A percentile compares a stretch with the other conserved stretches of the same genome.
phyloP scores from a whole-genome alignment of 768 basidiomycete genomes.

The Termitomyces sp. region DNA sequence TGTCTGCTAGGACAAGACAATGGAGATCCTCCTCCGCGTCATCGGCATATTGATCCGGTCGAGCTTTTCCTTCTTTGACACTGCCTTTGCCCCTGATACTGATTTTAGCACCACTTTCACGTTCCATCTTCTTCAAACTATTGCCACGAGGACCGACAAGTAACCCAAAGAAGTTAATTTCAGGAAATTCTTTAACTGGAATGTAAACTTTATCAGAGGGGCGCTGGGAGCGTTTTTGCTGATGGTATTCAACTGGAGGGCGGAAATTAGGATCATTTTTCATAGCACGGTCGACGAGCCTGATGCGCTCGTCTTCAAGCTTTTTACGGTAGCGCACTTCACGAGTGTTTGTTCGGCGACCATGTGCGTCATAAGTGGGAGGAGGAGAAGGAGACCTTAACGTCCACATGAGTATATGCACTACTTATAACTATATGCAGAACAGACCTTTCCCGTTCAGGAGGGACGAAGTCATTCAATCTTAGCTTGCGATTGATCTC shows the following conservation, averaged over 20 bases:
- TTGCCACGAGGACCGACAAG: constrained; percentile 98
- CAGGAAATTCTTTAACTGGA: constrained; percentile 98
- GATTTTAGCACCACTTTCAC: constrained; percentile 96
- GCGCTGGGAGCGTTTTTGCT: constrained; percentile 88
- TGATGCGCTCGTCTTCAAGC: constrained; percentile 86
- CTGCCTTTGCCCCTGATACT: constrained; percentile 97
- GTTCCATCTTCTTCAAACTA: constrained; percentile 99
- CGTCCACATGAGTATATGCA: constrained; percentile 21
- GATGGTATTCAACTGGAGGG: constrained; percentile 94
- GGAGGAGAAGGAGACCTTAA: constrained; percentile 90
- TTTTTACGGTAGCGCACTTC: constrained; percentile 98
- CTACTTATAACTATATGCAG: not conserved
- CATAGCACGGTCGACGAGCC: constrained; percentile 92
- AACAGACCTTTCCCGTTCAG: constrained; percentile 84
- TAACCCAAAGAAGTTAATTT: constrained; percentile 99
- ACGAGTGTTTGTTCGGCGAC: constrained; percentile 96
- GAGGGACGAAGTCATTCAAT: constrained; percentile 91
- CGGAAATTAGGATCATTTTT: constrained; percentile 98
- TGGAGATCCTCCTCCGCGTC: constrained; percentile 99
- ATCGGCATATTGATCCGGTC: constrained; percentile 90
- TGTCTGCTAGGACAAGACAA: constrained; percentile 91
- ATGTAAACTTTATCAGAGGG: constrained; percentile 99
- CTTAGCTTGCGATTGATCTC: constrained; percentile 96
- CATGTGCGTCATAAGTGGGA: constrained; percentile 95
- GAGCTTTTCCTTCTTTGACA: constrained; percentile 97